Conservation (phyloP, 805 yeast genomes). For the Brettanomyces naardenensis region DNA sequence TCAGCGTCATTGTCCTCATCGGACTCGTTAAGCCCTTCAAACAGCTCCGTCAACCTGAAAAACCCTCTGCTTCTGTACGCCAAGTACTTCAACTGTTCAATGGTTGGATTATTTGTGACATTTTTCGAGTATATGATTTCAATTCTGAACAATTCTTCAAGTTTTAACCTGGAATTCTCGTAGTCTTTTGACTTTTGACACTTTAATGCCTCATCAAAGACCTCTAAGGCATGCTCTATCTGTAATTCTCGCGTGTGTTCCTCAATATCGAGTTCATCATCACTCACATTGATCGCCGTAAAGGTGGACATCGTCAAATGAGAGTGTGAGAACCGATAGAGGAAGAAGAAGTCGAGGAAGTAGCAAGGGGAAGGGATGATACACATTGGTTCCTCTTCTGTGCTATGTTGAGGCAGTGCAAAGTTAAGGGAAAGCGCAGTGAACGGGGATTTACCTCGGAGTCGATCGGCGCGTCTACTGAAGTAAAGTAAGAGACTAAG, state of each 20-base stretch:
- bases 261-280: conserved; percentile 74
- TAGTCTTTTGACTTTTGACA: conserved; percentile 46
- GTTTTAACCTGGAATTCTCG: conserved; percentile 43
- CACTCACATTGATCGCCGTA: conserved; percentile 70
- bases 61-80: conserved; percentile 79
- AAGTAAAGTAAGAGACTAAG: too few relatives aligned
- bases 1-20: conserved; percentile 1
- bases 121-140: conserved; percentile 50
- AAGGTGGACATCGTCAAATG: conserved; percentile 54
- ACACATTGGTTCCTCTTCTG: too few relatives aligned
- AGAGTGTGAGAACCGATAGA: too few relatives aligned
- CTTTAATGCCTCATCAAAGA: conserved; percentile 63
- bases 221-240: conserved; percentile 73
- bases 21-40: conserved; percentile 1
- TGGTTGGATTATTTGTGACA: conserved; percentile 46
- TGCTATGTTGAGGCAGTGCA: too few relatives aligned
- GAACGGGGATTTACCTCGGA: too few relatives aligned
- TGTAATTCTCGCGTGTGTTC: conserved; percentile 90
- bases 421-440: too few relatives aligned
- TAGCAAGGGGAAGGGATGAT: too few relatives aligned
- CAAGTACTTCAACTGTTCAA: conserved; percentile 67
- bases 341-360: too few relatives aligned
- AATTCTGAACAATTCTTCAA: conserved; percentile 56
- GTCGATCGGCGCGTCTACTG: too few relatives aligned
- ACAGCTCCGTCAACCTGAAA: conserved; percentile 38